phyloP scores from a whole-genome alignment of 768 basidiomycete species.

The Tricholoma sp. region DNA sequence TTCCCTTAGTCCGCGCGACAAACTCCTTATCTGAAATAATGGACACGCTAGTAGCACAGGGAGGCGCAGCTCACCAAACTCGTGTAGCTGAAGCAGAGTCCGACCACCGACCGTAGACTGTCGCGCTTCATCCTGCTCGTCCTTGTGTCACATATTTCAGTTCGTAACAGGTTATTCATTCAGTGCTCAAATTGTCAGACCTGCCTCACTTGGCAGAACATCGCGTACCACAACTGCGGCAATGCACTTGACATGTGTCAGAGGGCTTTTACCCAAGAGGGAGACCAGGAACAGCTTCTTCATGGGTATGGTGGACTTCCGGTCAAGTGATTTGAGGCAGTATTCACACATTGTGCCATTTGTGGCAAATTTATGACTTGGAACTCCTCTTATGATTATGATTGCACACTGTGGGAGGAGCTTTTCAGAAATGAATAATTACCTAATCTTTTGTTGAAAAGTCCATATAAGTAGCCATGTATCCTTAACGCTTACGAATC shows the following conservation, averaged over 20 bases:
- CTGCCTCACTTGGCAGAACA: neutral
- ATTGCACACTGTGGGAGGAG: neutral
- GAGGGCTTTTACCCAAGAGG: neutral
- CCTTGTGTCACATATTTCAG: too few species aligned
- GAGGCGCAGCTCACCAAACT: too few species aligned
- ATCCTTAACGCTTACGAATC: too few species aligned
- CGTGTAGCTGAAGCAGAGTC: too few species aligned
- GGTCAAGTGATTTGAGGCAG: neutral
- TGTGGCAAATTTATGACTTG: neutral
- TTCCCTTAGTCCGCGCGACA: too few species aligned
- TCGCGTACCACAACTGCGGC: neutral
- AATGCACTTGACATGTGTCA: neutral
- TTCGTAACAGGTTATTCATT: neutral
- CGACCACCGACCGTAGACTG: too few species aligned
- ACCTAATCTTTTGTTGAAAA: too few species aligned
- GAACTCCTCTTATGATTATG: neutral
- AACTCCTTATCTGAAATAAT: too few species aligned
- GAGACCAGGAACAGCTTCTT: neutral
- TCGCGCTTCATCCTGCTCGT: too few species aligned
- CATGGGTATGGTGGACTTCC: neutral
- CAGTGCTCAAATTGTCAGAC: neutral
- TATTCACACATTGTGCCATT: neutral
- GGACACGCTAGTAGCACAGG: too few species aligned
- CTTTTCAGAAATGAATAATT: neutral
- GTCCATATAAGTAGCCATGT: too few species aligned